A percentile compares a stretch with the other conserved stretches of the same genome.
These are phyloP conservation scores for Phaeodactylum tricornutum DNA, from an alignment of 108 stramenopile genomes.

Conservation along the genomic window DNA sequence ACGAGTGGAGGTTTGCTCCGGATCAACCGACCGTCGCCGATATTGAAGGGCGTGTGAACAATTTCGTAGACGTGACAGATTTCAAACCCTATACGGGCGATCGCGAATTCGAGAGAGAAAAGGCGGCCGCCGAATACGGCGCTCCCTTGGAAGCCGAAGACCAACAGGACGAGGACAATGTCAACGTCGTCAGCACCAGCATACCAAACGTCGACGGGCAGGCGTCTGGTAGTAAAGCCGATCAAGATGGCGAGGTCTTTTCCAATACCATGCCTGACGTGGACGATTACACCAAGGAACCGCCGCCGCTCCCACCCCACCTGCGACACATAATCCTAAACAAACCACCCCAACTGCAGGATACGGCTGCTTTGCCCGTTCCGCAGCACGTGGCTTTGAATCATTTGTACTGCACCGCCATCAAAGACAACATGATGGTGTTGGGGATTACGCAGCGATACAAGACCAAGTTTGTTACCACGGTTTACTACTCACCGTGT, in stretches of 20 bases:
- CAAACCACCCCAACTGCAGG: conserved; percentile 83
- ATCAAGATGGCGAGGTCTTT: conserved; percentile 81
- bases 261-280: conserved; percentile 87
- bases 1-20: conserved; percentile 95
- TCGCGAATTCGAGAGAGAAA: conserved; percentile 76
- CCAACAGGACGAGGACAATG: conserved; percentile 14
- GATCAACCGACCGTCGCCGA: conserved; percentile 98
- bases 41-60: conserved; percentile 97
- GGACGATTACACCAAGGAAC: conserved; percentile 98
- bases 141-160: conserved; percentile 2
- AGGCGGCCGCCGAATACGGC: conserved; percentile 59
- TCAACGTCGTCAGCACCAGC: conserved; percentile 3
- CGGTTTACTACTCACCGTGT: conserved; percentile 92
- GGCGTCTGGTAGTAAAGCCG: conserved; percentile 15
- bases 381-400: conserved; percentile 98
- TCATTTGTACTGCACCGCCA: conserved; percentile 99
- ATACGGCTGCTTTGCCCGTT: conserved; percentile 88
- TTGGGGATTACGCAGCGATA: conserved; percentile 95
- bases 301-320: conserved; percentile 99
- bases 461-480: conserved; percentile 93
- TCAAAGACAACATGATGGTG: conserved; percentile 99
- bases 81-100: conserved; percentile 95
- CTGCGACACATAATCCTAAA: conserved; percentile 98
- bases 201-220: conserved; percentile 1
- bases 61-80: conserved; percentile 98